Conservation (phyloP, 768 basidiomycete genomes). For the Suillus brevipes region DNA sequence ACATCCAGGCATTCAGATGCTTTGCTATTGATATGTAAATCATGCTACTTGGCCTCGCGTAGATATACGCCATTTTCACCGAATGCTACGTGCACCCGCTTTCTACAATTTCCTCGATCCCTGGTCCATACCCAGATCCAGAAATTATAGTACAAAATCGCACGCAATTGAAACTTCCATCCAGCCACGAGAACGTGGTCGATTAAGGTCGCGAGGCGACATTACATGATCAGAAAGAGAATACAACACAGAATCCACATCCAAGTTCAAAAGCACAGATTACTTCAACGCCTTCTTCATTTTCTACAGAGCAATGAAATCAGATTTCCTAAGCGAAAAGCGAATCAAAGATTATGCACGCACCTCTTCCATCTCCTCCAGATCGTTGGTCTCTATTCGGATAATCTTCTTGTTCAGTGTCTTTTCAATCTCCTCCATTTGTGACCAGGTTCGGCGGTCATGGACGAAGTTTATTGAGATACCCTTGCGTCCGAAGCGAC, state of each 20-base stretch:
- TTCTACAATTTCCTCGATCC: neutral
- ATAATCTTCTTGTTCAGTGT: constrained; percentile 76
- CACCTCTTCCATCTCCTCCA: constrained; percentile 95
- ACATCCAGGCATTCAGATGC: neutral
- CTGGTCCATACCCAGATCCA: neutral
- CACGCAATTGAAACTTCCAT: neutral
- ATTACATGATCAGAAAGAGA: neutral
- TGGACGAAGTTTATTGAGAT: constrained; percentile 98
- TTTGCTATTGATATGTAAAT: neutral
- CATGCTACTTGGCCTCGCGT: neutral
- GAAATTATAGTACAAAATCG: neutral
- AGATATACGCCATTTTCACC: neutral
- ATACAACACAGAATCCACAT: constrained; percentile 4
- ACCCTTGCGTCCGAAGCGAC: constrained; percentile 95
- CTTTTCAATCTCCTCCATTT: constrained; percentile 89
- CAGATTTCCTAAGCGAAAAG: neutral
- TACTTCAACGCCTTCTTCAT: constrained; percentile 82
- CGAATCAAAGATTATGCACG: constrained; percentile 22
- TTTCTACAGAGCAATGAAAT: constrained; percentile 44
- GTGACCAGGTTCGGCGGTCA: constrained; percentile 80
- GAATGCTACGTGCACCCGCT: neutral
- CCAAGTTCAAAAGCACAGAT: constrained; percentile 4
- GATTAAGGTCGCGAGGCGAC: neutral
- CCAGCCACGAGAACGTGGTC: neutral
- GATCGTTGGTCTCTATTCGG: constrained; percentile 83